Conservation (phyloP, 805 yeast genomes). For the Monosporozyma siamensis region DNA sequence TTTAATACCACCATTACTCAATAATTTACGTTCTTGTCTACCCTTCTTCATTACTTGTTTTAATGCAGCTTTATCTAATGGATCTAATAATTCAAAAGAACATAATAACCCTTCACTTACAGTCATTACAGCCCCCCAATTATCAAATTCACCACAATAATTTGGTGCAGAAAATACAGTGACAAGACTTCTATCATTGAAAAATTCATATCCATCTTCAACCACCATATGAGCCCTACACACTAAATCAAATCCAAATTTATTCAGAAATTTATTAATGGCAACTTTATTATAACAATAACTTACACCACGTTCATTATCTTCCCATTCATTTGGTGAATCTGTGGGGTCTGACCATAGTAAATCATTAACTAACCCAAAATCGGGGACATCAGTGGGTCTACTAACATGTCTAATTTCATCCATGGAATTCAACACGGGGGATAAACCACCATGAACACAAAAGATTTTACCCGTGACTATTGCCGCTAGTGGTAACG, state of each 20-base stretch:
- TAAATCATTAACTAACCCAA: conserved; percentile 64
- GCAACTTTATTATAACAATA: conserved; percentile 64
- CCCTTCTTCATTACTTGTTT: conserved; percentile 91
- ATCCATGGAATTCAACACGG: conserved; percentile 50
- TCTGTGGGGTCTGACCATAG: conserved; percentile 77
- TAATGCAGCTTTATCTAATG: conserved; percentile 82
- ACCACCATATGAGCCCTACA: conserved; percentile 85
- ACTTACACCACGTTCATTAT: conserved; percentile 74
- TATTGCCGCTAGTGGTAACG: conserved; percentile 88
- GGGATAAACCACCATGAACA: conserved; percentile 77
- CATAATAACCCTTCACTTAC: conserved; percentile 87
- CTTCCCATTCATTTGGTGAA: conserved; percentile 52
- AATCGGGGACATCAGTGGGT: conserved; percentile 77
- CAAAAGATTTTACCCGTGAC: conserved; percentile 91
- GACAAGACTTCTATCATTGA: conserved; percentile 59
- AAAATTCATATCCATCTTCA: conserved; percentile 79
- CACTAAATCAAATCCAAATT: conserved; percentile 62
- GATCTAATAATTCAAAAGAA: conserved; percentile 86
- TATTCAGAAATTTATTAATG: conserved; percentile 53
- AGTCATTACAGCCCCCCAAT: conserved; percentile 98
- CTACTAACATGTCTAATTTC: conserved; percentile 62
- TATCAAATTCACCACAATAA: conserved; percentile 45
- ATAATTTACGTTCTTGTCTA: conserved; percentile 62
- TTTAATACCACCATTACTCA: not conserved
- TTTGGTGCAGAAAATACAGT: conserved; percentile 77